Evolutionary conservation across 345 rosid species (phyloP).

Genomic region (Adansonia digitata): DNA sequence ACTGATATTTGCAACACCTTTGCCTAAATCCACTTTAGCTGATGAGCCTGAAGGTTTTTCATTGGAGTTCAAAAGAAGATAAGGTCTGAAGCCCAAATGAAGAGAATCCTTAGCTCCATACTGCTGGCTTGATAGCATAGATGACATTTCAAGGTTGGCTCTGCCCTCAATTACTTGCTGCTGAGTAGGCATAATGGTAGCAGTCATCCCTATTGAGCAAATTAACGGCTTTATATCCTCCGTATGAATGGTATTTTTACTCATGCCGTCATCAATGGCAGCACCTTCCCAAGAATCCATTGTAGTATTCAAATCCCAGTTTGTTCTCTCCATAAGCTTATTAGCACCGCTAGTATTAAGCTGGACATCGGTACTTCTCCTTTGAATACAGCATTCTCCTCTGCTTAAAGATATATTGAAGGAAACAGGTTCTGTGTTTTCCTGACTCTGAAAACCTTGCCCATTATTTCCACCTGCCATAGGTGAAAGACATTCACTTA

Average conservation of each 20-base stretch:
- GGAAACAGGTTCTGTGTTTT: constrained; percentile 27
- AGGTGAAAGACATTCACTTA: constrained; percentile 16
- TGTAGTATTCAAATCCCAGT: constrained; percentile 85
- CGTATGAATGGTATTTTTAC: constrained; percentile 21
- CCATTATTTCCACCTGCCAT: constrained; percentile 21
- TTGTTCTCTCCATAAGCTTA: constrained; percentile 43
- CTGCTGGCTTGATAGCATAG: not conserved
- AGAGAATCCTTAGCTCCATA: not conserved
- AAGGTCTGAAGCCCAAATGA: not conserved
- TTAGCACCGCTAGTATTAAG: constrained; percentile 19
- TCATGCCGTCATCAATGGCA: constrained; percentile 26
- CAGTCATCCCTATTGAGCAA: constrained; percentile 14
- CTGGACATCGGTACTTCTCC: constrained; percentile 17
- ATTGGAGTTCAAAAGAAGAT: not conserved
- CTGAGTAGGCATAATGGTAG: constrained; percentile 21
- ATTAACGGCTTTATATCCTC: constrained; percentile 28
- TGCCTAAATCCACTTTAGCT: constrained; percentile 9
- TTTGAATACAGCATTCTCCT: constrained; percentile 26
- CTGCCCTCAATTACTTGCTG: not conserved
- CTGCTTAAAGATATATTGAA: constrained; percentile 51
- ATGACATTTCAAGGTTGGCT: not conserved
- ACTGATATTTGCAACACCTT: not conserved
- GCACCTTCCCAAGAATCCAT: constrained; percentile 80
- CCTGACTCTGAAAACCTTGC: constrained; percentile 22
- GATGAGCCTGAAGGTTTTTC: not conserved